phyloP scores from a whole-genome alignment of 495 filamentous ascomycete species.

The Zalerion maritima region DNA sequence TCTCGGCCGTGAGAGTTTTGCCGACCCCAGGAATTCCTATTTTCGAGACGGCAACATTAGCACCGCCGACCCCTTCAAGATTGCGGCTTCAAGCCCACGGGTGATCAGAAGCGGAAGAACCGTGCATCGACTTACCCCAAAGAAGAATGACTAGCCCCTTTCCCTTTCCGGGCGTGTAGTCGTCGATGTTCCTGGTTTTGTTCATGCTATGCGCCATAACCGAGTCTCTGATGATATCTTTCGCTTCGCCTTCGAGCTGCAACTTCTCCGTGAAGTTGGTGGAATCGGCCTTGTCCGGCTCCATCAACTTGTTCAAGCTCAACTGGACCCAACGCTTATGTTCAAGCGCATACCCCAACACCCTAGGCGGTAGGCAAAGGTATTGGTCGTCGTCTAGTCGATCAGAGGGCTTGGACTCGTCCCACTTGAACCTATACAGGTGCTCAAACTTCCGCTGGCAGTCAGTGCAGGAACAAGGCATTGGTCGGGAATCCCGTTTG shows the following conservation, averaged over 20 bases:
- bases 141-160: constrained; percentile 15
- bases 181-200: constrained; percentile 4
- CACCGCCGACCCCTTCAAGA: not conserved
- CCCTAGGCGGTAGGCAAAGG: constrained; percentile 12
- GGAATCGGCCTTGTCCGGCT: constrained; percentile 4
- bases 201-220: constrained; percentile 6
- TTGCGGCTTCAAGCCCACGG: too few species aligned
- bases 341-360: constrained; percentile 12
- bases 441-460: too few species aligned
- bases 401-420: too few species aligned
- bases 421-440: too few species aligned
- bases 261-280: constrained; percentile 4
- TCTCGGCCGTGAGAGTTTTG: constrained; percentile 9
- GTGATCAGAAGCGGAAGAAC: too few species aligned
- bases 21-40: constrained; percentile 4
- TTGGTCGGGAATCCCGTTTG: too few species aligned
- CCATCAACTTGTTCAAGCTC: constrained; percentile 3
- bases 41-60: not conserved
- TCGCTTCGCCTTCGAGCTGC: constrained; percentile 6
- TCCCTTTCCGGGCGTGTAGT: constrained; percentile 11
- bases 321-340: constrained; percentile 16
- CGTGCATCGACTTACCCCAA: too few species aligned
- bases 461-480: too few species aligned
- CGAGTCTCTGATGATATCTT: constrained; percentile 8
- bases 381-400: too few species aligned